phyloP scores from a whole-genome alignment of 2,329 filamentous ascomycete species.

The Nigrospora osmanthi region DNA sequence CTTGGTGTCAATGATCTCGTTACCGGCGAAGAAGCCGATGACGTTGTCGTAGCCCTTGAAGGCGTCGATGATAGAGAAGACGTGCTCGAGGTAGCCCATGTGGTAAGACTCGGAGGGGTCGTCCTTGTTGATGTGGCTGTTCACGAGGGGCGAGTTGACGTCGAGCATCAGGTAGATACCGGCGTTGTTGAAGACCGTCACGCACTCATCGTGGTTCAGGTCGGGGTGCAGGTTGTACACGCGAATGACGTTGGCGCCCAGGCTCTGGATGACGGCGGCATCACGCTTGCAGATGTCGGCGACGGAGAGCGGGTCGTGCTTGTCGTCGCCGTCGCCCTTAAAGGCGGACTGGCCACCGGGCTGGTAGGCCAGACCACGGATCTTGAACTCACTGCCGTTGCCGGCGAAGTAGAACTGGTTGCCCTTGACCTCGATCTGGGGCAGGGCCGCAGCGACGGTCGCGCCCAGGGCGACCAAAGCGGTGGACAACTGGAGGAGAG shows the following conservation, averaged over 20 bases:
- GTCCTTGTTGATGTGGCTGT: conserved; percentile 42
- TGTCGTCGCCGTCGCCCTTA: conserved; percentile 26
- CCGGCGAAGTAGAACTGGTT: conserved; percentile 37
- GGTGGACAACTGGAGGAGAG: conserved; percentile 20
- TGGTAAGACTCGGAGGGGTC: conserved; percentile 50
- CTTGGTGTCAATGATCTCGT: conserved; percentile 65
- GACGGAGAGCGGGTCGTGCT: conserved; percentile 47
- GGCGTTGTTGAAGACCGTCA: conserved; percentile 55
- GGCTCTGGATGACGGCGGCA: conserved; percentile 53
- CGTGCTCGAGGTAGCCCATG: conserved; percentile 49
- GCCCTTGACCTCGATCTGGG: conserved; percentile 43
- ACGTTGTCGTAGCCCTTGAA: conserved; percentile 58
- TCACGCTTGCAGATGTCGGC: conserved; percentile 48
- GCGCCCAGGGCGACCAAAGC: conserved; percentile 40
- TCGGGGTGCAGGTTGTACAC: conserved; percentile 56
- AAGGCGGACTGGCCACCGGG: conserved; percentile 54
- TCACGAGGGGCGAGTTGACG: conserved; percentile 52
- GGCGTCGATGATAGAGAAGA: conserved; percentile 54
- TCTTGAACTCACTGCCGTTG: conserved; percentile 53
- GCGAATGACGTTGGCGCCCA: conserved; percentile 56
- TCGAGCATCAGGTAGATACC: conserved; percentile 59
- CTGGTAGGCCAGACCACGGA: conserved; percentile 58
- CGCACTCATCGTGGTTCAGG: conserved; percentile 55
- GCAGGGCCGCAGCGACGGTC: conserved; percentile 42
- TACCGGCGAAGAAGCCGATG: conserved; percentile 63